A percentile compares a stretch with the other conserved stretches of the same genome.
Evolutionary conservation across 371 early-diverging fungal genomes (phyloP).

Genomic region (Capillidium rhysosporum): DNA sequence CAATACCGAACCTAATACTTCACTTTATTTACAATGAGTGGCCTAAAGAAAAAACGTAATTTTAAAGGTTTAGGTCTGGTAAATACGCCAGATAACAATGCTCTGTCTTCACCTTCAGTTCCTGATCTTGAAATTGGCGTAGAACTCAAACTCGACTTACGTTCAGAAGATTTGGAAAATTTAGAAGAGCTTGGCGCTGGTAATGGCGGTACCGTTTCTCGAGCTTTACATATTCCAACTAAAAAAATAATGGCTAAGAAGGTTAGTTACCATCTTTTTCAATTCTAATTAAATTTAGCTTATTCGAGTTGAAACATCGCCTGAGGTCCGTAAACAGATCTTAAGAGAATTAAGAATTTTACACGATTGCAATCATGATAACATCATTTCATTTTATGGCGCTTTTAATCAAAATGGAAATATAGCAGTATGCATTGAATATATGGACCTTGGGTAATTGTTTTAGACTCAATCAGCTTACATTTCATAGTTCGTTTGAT

Average conservation of each 20-base stretch:
- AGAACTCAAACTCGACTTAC: slow-evolving; percentile 53
- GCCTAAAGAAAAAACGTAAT: slow-evolving; percentile 1
- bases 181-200: slow-evolving; percentile 70
- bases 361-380: slow-evolving; percentile 61
- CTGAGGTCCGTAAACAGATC: slow-evolving; percentile 55
- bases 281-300: slow-evolving; percentile 21
- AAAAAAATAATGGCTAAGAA: slow-evolving; percentile 71
- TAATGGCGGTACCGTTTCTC: slow-evolving; percentile 66
- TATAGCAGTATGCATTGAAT: slow-evolving; percentile 83
- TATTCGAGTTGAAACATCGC: slow-evolving; percentile 53
- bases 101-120: slow-evolving; percentile 3
- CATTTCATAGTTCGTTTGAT: slow-evolving; percentile 43
- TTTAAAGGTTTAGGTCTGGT: neutral
- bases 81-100: neutral
- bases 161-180: slow-evolving; percentile 57
- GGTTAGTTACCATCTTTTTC: slow-evolving; percentile 16
- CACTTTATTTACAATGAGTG: neutral
- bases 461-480: neutral
- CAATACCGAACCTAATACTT: too few species aligned
- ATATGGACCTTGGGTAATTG: slow-evolving; percentile 58
- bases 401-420: slow-evolving; percentile 58
- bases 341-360: slow-evolving; percentile 72
- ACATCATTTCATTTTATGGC: slow-evolving; percentile 79
- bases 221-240: slow-evolving; percentile 54
- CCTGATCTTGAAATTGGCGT: slow-evolving; percentile 46